Conservation (phyloP, 2,329 filamentous ascomycete species). For the Rhynchosporium secalis region DNA sequence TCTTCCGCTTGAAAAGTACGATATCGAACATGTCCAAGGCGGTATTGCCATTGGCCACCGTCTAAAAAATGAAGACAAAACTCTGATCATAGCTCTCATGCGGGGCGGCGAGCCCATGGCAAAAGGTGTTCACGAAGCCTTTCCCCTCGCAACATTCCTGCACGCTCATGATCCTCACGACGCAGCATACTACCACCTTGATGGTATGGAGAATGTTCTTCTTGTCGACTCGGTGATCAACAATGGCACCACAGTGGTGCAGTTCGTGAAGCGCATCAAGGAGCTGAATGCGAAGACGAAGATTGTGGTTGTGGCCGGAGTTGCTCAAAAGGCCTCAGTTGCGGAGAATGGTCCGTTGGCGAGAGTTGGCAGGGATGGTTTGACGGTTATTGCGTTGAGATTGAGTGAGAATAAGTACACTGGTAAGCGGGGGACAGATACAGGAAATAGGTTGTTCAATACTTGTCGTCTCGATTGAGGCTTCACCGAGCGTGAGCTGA, state of each 20-base stretch:
- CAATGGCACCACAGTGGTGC: background rate
- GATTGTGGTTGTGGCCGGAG: background rate
- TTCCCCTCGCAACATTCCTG: background rate
- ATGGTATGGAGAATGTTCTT: background rate
- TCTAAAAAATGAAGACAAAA: background rate
- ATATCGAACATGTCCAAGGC: background rate
- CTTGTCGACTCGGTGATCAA: constrained; percentile 1
- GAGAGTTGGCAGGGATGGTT: background rate
- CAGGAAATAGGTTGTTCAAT: background rate
- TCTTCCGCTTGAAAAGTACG: background rate
- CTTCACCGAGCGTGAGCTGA: no score
- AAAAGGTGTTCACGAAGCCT: background rate
- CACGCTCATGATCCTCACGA: background rate
- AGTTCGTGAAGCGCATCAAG: constrained; percentile 3
- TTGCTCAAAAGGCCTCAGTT: background rate
- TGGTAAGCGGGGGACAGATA: background rate
- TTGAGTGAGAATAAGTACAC: constrained; percentile 5
- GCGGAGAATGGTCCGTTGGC: background rate
- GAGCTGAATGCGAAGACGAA: background rate
- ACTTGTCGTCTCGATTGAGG: background rate
- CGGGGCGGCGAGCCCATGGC: background rate
- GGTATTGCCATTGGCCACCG: background rate
- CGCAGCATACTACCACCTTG: background rate
- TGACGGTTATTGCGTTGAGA: constrained; percentile 1
- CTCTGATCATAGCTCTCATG: background rate